A percentile compares a stretch with the other conserved stretches of the same genome.
These are phyloP conservation scores for Glycine tomentella DNA, from an alignment of 306 rosid species.

Conservation along the genomic window DNA sequence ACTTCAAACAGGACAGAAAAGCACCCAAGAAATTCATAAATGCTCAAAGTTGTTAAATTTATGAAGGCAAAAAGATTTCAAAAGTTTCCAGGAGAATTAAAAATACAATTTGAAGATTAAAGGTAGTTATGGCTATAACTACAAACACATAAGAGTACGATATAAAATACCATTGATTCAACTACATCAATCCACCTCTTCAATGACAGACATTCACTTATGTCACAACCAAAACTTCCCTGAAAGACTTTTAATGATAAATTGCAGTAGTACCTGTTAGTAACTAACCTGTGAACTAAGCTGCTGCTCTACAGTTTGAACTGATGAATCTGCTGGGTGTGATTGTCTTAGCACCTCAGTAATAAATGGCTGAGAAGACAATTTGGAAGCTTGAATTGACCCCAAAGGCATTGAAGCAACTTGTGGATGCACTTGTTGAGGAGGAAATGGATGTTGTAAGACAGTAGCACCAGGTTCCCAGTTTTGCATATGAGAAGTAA, in stretches of 20 bases:
- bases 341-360: conserved; percentile 63
- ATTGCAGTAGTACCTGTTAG: conserved; percentile 46
- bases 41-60: conserved; percentile 34
- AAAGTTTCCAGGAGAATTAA: conserved; percentile 23
- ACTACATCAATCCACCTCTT: not conserved
- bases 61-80: not conserved
- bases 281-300: conserved; percentile 69
- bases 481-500: conserved; percentile 60
- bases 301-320: conserved; percentile 63
- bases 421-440: conserved; percentile 58
- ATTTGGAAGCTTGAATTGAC: conserved; percentile 54
- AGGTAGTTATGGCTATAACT: conserved; percentile 1
- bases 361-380: conserved; percentile 56
- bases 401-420: conserved; percentile 58
- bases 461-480: conserved; percentile 60
- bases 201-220: conserved; percentile 14
- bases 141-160: conserved; percentile 22
- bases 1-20: not conserved
- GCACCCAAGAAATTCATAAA: conserved; percentile 25
- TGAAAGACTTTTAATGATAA: conserved; percentile 33
- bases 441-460: conserved; percentile 61
- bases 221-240: conserved; percentile 37
- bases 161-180: conserved; percentile 1
- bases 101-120: conserved; percentile 14
- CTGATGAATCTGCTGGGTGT: conserved; percentile 51